Percentiles rank a stretch among this genome's conserved stretches.
These are phyloP conservation scores for Niveomyces coronatus DNA, from an alignment of 2,329 filamentous ascomycete species.

Conservation along the genomic window DNA sequence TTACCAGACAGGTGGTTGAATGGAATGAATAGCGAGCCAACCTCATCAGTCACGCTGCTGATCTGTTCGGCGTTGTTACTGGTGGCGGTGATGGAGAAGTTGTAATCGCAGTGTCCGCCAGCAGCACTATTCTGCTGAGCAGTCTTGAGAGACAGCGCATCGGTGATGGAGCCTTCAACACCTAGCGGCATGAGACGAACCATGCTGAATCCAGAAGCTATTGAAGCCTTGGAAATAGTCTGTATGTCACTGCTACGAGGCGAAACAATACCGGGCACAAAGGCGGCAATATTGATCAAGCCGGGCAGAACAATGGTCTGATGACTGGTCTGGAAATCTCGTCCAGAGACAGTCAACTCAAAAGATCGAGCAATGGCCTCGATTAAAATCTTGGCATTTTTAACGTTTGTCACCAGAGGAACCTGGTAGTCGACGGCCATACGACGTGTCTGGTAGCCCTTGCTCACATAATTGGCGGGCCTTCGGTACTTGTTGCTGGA, in stretches of 20 bases:
- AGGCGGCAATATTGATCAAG: slow-evolving; percentile 69
- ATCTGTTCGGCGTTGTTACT: slow-evolving; percentile 66
- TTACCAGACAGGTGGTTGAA: slow-evolving; percentile 76
- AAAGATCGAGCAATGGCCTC: slow-evolving; percentile 89
- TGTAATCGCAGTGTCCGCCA: slow-evolving; percentile 66
- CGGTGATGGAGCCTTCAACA: slow-evolving; percentile 60
- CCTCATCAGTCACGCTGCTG: slow-evolving; percentile 59
- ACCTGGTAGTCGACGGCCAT: slow-evolving; percentile 99
- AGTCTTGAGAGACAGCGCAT: slow-evolving; percentile 58
- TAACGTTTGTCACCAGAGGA: slow-evolving; percentile 94
- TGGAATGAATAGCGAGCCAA: slow-evolving; percentile 72
- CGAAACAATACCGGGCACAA: slow-evolving; percentile 62
- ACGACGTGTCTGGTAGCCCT: slow-evolving; percentile 89
- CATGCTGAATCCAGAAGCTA: slow-evolving; percentile 70
- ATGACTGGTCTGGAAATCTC: slow-evolving; percentile 89
- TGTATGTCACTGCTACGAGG: slow-evolving; percentile 57
- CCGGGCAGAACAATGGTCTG: slow-evolving; percentile 63
- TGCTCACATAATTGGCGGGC: slow-evolving; percentile 96
- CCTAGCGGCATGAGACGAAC: slow-evolving; percentile 69
- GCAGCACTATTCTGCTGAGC: slow-evolving; percentile 62
- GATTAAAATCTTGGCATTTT: slow-evolving; percentile 95
- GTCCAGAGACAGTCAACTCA: slow-evolving; percentile 68
- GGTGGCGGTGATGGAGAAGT: slow-evolving; percentile 67
- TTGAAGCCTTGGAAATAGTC: slow-evolving; percentile 60
- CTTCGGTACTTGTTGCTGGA: slow-evolving; percentile 95